A percentile compares a stretch with the other conserved stretches of the same genome.
Evolutionary conservation across 2,329 filamentous ascomycete genomes (phyloP).

Genomic region (Elsinoe ampelina): DNA sequence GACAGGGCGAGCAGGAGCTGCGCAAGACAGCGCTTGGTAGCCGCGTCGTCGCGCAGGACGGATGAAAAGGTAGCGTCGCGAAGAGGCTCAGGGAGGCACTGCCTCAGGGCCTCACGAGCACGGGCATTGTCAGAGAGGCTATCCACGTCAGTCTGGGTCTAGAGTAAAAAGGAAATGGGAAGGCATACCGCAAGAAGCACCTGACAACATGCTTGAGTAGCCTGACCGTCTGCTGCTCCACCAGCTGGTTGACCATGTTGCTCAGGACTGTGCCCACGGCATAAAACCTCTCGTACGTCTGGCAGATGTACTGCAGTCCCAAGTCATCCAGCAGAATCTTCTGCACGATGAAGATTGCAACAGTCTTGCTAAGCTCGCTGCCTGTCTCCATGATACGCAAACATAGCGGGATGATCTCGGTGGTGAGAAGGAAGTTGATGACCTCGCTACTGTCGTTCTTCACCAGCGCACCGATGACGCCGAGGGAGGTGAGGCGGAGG

Average conservation of each 20-base stretch:
- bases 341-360: conserved; percentile 98
- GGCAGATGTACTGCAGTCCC: conserved; percentile 94
- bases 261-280: conserved; percentile 93
- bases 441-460: conserved; percentile 99
- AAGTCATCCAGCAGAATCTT: conserved; percentile 97
- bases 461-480: conserved; percentile 91
- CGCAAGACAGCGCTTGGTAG: conserved; percentile 94
- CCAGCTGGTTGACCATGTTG: conserved; percentile 97
- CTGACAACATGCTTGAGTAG: conserved; percentile 95
- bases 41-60: conserved; percentile 90
- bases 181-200: conserved; percentile 79
- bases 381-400: conserved; percentile 99
- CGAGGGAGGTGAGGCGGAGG: conserved; percentile 85
- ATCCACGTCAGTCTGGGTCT: conserved; percentile 17
- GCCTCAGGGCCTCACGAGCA: conserved; percentile 84
- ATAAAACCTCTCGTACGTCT: conserved; percentile 97
- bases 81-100: conserved; percentile 97
- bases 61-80: conserved; percentile 95
- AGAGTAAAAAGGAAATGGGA: no score
- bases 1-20: conserved; percentile 94
- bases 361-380: conserved; percentile 95
- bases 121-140: conserved; percentile 94
- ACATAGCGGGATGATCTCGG: conserved; percentile 95
- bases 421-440: conserved; percentile 97
- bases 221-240: conserved; percentile 93